A percentile compares a stretch with the other conserved stretches of the same genome.
Evolutionary conservation across 805 yeast species (phyloP).

Genomic region (Candida multigemmis): DNA sequence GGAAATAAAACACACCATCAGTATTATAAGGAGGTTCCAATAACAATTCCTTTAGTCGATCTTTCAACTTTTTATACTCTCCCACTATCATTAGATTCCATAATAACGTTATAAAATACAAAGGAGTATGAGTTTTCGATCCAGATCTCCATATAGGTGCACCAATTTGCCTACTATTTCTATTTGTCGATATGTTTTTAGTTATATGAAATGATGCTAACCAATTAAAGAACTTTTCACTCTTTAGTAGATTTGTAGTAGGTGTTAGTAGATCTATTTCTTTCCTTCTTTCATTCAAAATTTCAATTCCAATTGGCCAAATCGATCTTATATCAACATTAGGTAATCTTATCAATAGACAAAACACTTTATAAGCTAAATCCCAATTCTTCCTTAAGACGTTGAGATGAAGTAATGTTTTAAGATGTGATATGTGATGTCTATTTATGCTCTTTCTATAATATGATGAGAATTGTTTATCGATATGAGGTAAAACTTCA

Average conservation of each 20-base stretch:
- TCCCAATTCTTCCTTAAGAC: slow-evolving; percentile 45
- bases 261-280: slow-evolving; percentile 1
- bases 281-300: slow-evolving; percentile 19
- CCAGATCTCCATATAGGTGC: slow-evolving; percentile 35
- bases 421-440: slow-evolving; percentile 26
- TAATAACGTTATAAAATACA: slow-evolving; percentile 28
- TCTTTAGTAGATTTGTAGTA: slow-evolving; percentile 7
- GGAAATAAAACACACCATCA: slow-evolving; percentile 33
- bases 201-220: slow-evolving; percentile 17
- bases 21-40: slow-evolving; percentile 33
- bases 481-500: slow-evolving; percentile 11
- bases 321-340: slow-evolving; percentile 43
- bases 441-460: slow-evolving; percentile 5
- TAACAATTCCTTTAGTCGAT: slow-evolving; percentile 23
- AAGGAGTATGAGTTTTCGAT: slow-evolving; percentile 29
- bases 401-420: slow-evolving; percentile 38
- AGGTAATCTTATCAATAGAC: slow-evolving; percentile 39
- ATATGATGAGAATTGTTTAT: not conserved
- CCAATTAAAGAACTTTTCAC: slow-evolving; percentile 29
- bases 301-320: slow-evolving; percentile 60
- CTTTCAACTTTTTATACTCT: slow-evolving; percentile 22
- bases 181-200: slow-evolving; percentile 5
- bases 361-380: slow-evolving; percentile 43
- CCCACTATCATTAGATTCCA: slow-evolving; percentile 34
- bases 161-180: slow-evolving; percentile 4